These are phyloP conservation scores for Phaeolepiota aurea DNA, from an alignment of 768 basidiomycete species.

Conservation along the genomic window DNA sequence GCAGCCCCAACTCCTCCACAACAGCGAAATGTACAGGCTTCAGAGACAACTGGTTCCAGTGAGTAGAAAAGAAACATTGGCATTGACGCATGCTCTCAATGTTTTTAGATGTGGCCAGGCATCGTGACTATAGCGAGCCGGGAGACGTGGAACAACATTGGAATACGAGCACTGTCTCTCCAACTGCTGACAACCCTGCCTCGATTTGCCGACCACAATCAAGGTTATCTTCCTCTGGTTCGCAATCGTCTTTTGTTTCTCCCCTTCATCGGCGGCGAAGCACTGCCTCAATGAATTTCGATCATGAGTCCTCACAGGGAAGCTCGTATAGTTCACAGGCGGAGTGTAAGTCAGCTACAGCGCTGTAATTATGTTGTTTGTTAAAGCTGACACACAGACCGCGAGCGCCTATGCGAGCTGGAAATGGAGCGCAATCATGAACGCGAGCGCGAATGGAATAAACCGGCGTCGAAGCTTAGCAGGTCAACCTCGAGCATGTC, in stretches of 20 bases:
- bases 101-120: neutral
- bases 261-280: conserved; percentile 22
- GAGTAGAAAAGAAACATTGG: too few relatives aligned
- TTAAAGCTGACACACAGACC: conserved; percentile 26
- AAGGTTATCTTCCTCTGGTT: neutral
- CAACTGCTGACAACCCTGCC: neutral
- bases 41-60: too few relatives aligned
- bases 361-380: neutral
- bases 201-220: neutral
- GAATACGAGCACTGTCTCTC: neutral
- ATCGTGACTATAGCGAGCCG: neutral
- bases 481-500: conserved; percentile 39
- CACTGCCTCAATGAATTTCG: conserved; percentile 32
- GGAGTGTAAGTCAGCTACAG: conserved; percentile 32
- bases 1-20: too few relatives aligned
- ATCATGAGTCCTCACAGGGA: conserved; percentile 32
- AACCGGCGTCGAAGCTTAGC: conserved; percentile 21
- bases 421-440: conserved; percentile 37
- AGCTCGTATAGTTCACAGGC: conserved; percentile 40
- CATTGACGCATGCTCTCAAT: neutral
- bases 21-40: too few relatives aligned
- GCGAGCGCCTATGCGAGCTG: conserved; percentile 30
- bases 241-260: conserved; percentile 6
- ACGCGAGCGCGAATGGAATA: conserved; percentile 51
- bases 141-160: neutral